Evolutionary conservation across 2,329 filamentous ascomycete genomes (phyloP).

Genomic region (Ceratocystis smalleyi): DNA sequence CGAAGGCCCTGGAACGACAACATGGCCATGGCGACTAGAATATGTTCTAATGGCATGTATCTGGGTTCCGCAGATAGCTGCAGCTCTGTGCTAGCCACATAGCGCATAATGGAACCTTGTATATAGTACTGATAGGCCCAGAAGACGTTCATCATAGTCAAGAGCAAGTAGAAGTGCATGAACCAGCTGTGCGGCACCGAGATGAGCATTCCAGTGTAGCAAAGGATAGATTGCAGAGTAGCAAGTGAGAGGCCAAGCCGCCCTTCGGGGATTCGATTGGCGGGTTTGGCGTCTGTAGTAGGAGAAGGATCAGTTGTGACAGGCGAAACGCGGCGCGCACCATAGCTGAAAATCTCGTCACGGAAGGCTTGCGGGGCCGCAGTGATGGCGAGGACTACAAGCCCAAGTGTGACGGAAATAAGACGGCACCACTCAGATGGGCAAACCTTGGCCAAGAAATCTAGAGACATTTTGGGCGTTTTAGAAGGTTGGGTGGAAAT

Average conservation of each 20-base stretch:
- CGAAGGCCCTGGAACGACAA: conserved; percentile 62
- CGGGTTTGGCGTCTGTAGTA: neutral
- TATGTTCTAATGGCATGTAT: conserved; percentile 45
- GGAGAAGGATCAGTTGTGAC: conserved; percentile 15
- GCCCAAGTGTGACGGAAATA: conserved; percentile 11
- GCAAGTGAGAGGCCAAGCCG: neutral
- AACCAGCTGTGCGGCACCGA: conserved; percentile 83
- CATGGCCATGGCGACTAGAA: conserved; percentile 52
- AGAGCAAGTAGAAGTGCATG: conserved; percentile 67
- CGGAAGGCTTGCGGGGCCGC: conserved; percentile 25
- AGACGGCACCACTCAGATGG: conserved; percentile 17
- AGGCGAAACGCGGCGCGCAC: conserved; percentile 39
- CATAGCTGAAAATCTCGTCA: conserved; percentile 27
- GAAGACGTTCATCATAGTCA: conserved; percentile 52
- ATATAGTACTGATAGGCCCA: conserved; percentile 53
- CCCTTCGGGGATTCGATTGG: neutral
- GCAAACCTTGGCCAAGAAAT: conserved; percentile 5
- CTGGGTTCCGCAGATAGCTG: conserved; percentile 14
- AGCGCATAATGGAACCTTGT: conserved; percentile 37
- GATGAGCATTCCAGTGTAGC: conserved; percentile 23
- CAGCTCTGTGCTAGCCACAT: conserved; percentile 29
- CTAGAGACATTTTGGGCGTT: neutral
- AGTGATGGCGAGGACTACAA: conserved; percentile 12
- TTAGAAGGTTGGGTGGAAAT: no score
- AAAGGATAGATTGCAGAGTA: conserved; percentile 7